Percentiles rank a stretch among this genome's conserved stretches.
These are phyloP conservation scores for Leishmania guyanensis DNA, from an alignment of 208 protist genomes.

Conservation along the genomic window DNA sequence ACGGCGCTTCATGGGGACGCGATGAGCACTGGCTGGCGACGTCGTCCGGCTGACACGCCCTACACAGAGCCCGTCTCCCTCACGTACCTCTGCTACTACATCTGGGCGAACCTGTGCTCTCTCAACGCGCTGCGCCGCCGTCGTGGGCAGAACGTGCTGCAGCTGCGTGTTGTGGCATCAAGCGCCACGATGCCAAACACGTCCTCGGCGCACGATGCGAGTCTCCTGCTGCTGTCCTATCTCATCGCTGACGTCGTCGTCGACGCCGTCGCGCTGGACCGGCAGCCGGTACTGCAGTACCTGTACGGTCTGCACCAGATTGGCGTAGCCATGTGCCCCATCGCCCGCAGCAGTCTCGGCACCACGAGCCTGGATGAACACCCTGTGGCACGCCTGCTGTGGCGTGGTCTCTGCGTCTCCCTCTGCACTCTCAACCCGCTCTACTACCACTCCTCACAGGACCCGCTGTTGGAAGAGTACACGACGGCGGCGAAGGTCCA, in stretches of 20 bases:
- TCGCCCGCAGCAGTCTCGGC: slow-evolving; percentile 96
- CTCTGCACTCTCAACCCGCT: slow-evolving; percentile 94
- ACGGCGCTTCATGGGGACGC: background rate
- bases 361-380: slow-evolving; percentile 94
- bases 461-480: slow-evolving; percentile 90
- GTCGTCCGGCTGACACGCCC: slow-evolving; percentile 93
- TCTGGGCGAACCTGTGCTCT: slow-evolving; percentile 97
- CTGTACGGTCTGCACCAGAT: slow-evolving; percentile 97
- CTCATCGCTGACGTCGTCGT: slow-evolving; percentile 90
- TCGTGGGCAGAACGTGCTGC: slow-evolving; percentile 91
- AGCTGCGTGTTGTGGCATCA: slow-evolving; percentile 82
- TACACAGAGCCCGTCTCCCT: slow-evolving; percentile 95
- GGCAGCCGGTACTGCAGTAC: slow-evolving; percentile 96
- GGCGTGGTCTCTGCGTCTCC: slow-evolving; percentile 94
- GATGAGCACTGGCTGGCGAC: slow-evolving; percentile 44
- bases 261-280: slow-evolving; percentile 94
- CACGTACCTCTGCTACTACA: slow-evolving; percentile 93
- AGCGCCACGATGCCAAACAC: slow-evolving; percentile 54
- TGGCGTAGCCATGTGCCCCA: slow-evolving; percentile 96
- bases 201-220: slow-evolving; percentile 42
- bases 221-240: slow-evolving; percentile 80
- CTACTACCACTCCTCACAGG: slow-evolving; percentile 95
- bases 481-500: slow-evolving; percentile 65
- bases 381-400: slow-evolving; percentile 94
- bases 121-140: slow-evolving; percentile 95